Evolutionary conservation across 2,329 filamentous ascomycete genomes (phyloP).

Genomic region (Exophiala spinifera): DNA sequence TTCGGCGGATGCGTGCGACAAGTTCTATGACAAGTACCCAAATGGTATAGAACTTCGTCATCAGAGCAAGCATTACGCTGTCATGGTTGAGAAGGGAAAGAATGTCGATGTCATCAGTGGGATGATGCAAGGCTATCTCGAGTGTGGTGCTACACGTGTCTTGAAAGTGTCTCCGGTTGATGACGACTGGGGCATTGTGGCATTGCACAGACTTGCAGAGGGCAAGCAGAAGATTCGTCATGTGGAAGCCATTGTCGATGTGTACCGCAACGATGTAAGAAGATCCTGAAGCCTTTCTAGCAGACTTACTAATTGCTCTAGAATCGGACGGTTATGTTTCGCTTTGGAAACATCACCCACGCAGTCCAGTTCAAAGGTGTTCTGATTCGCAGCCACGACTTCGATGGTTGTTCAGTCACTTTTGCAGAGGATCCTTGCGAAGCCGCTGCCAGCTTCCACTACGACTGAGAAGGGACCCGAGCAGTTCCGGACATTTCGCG

Average conservation of each 20-base stretch:
- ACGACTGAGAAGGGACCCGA: neutral
- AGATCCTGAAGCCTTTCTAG: neutral
- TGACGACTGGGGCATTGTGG: constrained; percentile 38
- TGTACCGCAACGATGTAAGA: constrained; percentile 39
- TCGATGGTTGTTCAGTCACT: constrained; percentile 45
- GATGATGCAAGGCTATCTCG: constrained; percentile 40
- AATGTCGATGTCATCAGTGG: constrained; percentile 42
- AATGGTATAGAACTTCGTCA: constrained; percentile 38
- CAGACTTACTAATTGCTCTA: constrained; percentile 24
- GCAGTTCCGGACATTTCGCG: neutral
- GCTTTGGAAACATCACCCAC: constrained; percentile 47
- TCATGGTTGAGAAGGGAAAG: constrained; percentile 40
- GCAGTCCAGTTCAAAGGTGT: constrained; percentile 45
- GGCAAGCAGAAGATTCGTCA: constrained; percentile 37
- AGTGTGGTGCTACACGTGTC: constrained; percentile 44
- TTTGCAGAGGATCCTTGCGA: constrained; percentile 43
- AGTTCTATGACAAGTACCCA: constrained; percentile 37
- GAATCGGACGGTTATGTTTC: constrained; percentile 46
- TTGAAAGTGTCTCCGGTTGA: constrained; percentile 44
- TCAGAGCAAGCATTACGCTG: constrained; percentile 30
- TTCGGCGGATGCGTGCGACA: constrained; percentile 34
- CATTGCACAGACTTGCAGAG: constrained; percentile 39
- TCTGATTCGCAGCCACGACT: constrained; percentile 41
- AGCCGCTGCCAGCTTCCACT: constrained; percentile 16
- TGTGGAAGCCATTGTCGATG: constrained; percentile 46